These are phyloP conservation scores for Pseudocercospora fuligena DNA, from an alignment of 2,329 filamentous ascomycete genomes.

Conservation along the genomic window DNA sequence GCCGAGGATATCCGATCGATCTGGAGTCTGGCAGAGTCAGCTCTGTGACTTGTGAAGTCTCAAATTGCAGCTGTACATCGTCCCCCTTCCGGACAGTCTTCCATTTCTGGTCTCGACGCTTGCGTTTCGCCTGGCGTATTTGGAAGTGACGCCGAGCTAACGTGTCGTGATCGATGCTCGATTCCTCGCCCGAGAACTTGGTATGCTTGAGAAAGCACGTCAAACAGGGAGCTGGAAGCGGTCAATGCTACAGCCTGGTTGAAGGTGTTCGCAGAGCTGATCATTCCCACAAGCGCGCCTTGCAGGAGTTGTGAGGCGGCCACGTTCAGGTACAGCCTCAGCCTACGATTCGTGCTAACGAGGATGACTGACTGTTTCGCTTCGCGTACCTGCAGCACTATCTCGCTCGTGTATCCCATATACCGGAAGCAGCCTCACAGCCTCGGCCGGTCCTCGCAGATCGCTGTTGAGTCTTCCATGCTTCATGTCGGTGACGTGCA, in stretches of 20 bases:
- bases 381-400: not conserved
- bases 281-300: not conserved
- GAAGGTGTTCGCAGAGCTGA: constrained; percentile 5
- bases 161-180: not conserved
- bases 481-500: not conserved
- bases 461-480: not conserved
- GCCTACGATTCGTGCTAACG: not conserved
- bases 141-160: not conserved
- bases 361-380: not conserved
- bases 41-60: not conserved
- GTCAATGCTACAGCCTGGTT: not conserved
- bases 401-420: not conserved
- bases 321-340: not conserved
- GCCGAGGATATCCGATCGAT: constrained; percentile 3
- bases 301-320: not conserved
- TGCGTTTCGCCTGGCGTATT: not conserved
- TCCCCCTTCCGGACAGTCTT: not conserved
- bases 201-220: not conserved
- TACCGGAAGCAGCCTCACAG: not conserved
- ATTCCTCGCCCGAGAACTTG: not conserved
- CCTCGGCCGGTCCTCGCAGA: not conserved
- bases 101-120: not conserved
- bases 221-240: not conserved
- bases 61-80: not conserved
- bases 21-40: not conserved